Evolutionary conservation across 257 asterid genomes (phyloP).

Genomic region (Fraxinus quadrangulata): DNA sequence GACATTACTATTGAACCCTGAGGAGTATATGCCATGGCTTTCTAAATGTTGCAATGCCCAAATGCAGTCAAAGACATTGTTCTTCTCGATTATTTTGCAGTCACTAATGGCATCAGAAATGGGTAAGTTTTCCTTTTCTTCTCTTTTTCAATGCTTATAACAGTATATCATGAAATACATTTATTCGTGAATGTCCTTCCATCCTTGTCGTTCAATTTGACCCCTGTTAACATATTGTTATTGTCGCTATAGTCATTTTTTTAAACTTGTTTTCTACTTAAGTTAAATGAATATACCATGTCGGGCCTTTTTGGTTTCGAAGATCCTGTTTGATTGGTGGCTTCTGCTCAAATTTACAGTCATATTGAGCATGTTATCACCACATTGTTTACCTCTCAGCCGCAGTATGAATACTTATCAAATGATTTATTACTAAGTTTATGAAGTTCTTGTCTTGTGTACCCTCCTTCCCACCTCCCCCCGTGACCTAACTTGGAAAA

Average conservation of each 20-base stretch:
- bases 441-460: neutral
- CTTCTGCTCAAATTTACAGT: conserved; percentile 9
- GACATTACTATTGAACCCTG: conserved; percentile 44
- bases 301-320: conserved; percentile 2
- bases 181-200: neutral
- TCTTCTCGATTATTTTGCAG: conserved; percentile 65
- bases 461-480: neutral
- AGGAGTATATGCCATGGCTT: conserved; percentile 68
- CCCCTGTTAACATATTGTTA: neutral
- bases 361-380: neutral
- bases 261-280: neutral
- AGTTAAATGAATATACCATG: neutral
- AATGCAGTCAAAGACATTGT: conserved; percentile 65
- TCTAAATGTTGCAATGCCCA: conserved; percentile 61
- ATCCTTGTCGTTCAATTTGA: neutral
- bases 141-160: conserved; percentile 11
- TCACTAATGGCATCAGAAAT: conserved; percentile 53
- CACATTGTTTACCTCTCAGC: conserved; percentile 1
- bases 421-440: neutral
- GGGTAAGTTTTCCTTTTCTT: conserved; percentile 43
- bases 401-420: conserved; percentile 1
- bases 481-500: neutral
- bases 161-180: neutral
- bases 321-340: conserved; percentile 11
- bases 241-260: conserved; percentile 8